Conservation (phyloP, 2,329 filamentous ascomycete genomes). For the Hymenoscyphus repandus region DNA sequence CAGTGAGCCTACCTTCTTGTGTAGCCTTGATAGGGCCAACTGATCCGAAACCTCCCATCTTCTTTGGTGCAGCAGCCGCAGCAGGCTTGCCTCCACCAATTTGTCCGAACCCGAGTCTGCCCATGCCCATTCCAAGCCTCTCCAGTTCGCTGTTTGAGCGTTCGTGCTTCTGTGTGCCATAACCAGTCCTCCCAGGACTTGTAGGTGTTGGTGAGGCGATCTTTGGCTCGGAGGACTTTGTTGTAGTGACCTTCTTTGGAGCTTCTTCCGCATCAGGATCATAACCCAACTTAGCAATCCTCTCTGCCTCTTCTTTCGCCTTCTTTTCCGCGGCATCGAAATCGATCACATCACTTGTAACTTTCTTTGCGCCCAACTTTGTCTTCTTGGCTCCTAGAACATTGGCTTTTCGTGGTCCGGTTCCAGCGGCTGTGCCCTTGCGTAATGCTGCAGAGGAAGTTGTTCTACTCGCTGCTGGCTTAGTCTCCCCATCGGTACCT, state of each 20-base stretch:
- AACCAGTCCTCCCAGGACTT: conserved; percentile 57
- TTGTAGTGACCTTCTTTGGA: conserved; percentile 37
- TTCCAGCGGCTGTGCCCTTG: conserved; percentile 57
- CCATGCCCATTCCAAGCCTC: conserved; percentile 65
- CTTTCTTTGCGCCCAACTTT: conserved; percentile 91
- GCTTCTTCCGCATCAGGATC: conserved; percentile 78
- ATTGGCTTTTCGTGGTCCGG: conserved; percentile 72
- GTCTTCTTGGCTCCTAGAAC: conserved; percentile 82
- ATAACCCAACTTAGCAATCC: conserved; percentile 92
- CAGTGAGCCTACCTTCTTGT: conserved; percentile 51
- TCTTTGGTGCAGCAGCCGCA: conserved; percentile 39
- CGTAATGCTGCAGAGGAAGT: conserved; percentile 77
- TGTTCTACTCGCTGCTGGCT: conserved; percentile 61
- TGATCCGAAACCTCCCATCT: conserved; percentile 81
- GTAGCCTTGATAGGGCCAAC: conserved; percentile 69
- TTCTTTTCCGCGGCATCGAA: conserved; percentile 97
- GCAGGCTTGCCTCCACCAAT: conserved; percentile 27
- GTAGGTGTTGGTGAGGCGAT: conserved; percentile 71
- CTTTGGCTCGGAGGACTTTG: conserved; percentile 46
- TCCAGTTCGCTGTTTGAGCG: conserved; percentile 77
- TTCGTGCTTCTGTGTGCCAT: conserved; percentile 53
- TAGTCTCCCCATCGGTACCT: conserved; percentile 47
- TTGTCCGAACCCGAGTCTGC: conserved; percentile 30
- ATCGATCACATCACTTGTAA: conserved; percentile 74
- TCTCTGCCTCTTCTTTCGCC: conserved; percentile 94